Base-by-base conservation (phyloP, 2,329 filamentous ascomycete species). In the Helminthosporium solani region DNA sequence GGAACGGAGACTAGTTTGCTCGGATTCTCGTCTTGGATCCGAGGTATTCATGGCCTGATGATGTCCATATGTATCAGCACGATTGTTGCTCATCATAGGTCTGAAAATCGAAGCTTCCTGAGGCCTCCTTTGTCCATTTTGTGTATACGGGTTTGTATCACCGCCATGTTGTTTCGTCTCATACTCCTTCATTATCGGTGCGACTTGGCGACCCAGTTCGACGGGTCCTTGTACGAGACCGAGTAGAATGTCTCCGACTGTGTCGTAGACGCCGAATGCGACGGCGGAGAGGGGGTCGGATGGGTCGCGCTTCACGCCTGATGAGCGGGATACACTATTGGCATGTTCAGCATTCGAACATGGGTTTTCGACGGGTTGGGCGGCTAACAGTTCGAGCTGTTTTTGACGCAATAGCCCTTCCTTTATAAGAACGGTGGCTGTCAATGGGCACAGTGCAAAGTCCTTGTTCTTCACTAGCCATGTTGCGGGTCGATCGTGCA, bases 331-430 rank as follows among this genome's bases (percentile, higher is more conserved):
- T 16, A 62, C 51, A 8, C 39, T 41, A 41, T 2, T 9, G 3
- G 20, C 48, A 52, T 12, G 15, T 21, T 34, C 6, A 37, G 3
- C 18, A 39, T 25, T 18, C 30, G 3, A 6, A 28, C 15, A 20
- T 18, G 23, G 5, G 40, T 18, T 30, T n/a, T 6, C 3, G 30
- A 15, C 11, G 30, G 39, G 28, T 16, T 20, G 19, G 9, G 14
- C n/a, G 27, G 46, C 57, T 46, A 47, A 66, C 55, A 67, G 50
- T 28, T 64, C 57, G 1, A 70, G 48, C 18, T 70, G 52, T 42
- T 60, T 59, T 3, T 42, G 27, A 15, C 42, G 40, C 0, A 67
- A 18, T 2, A 63, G 40, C 7, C 58, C 58, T 44, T 64, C 62
- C 21, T 60, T 63, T 12, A 53, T 47, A 1, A 70, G 50, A 8